These are phyloP conservation scores for Areca catechu DNA, from an alignment of 176 grass and related monocot species.

Conservation along the genomic window DNA sequence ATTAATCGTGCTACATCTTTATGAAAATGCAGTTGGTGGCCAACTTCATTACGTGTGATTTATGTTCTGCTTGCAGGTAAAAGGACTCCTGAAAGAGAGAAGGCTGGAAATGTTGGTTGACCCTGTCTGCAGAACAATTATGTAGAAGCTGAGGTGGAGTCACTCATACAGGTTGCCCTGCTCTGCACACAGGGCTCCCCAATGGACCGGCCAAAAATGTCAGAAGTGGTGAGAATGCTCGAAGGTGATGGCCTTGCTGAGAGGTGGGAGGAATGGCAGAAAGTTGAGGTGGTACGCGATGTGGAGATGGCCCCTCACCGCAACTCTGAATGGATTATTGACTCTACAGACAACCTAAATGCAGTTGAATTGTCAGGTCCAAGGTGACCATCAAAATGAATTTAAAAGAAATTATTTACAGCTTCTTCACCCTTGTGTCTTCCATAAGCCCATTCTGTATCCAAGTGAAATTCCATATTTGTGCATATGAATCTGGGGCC, in stretches of 20 bases:
- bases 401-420: not conserved
- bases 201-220: conserved; percentile 72
- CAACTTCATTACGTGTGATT: no score
- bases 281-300: conserved; percentile 63
- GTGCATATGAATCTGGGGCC: conserved; percentile 33
- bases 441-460: conserved; percentile 17
- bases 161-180: conserved; percentile 62
- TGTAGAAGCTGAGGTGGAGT: conserved; percentile 45
- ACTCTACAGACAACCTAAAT: conserved; percentile 46
- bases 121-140: conserved; percentile 36
- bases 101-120: conserved; percentile 58
- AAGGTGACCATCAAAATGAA: conserved; percentile 24
- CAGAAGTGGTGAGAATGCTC: conserved; percentile 72
- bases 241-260: conserved; percentile 63
- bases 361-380: conserved; percentile 51
- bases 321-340: conserved; percentile 36
- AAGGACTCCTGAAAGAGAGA: conserved; percentile 60
- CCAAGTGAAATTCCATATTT: conserved; percentile 26
- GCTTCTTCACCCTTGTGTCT: conserved; percentile 1
- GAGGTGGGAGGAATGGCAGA: conserved; percentile 83
- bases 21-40: no score
- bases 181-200: conserved; percentile 61
- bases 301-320: conserved; percentile 28
- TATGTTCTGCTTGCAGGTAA: conserved; percentile 24
- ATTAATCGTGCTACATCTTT: no score